Conservation (phyloP, 441 rosid species). For the Manihot esculenta region DNA sequence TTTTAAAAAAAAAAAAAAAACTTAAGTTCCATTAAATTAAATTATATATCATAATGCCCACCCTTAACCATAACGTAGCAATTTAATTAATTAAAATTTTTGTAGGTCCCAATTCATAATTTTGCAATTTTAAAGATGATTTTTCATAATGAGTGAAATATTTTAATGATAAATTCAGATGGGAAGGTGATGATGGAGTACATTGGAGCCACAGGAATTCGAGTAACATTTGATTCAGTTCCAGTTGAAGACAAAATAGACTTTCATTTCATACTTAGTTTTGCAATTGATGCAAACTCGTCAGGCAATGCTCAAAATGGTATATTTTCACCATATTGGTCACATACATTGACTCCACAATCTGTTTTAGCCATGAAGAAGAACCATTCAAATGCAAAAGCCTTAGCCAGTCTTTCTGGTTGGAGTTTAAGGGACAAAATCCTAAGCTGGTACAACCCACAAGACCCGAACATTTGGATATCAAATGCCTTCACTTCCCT, state of each 20-base stretch:
- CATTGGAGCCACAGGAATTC: constrained; percentile 50
- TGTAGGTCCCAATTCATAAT: no score
- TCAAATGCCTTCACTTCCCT: constrained; percentile 49
- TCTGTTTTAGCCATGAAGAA: constrained; percentile 34
- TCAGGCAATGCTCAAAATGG: constrained; percentile 46
- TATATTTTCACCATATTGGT: constrained; percentile 45
- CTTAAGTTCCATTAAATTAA: no score
- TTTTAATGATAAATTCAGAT: constrained; percentile 19
- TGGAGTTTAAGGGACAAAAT: constrained; percentile 42
- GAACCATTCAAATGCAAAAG: constrained; percentile 42
- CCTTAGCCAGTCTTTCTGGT: constrained; percentile 50
- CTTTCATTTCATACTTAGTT: constrained; percentile 49
- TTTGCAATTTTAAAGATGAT: no score
- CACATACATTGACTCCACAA: constrained; percentile 30
- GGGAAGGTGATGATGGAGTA: constrained; percentile 69
- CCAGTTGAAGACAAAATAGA: constrained; percentile 39
- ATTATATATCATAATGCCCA: no score
- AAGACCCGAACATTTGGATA: constrained; percentile 40
- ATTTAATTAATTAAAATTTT: no score
- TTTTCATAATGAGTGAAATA: no score
- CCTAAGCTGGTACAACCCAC: constrained; percentile 45
- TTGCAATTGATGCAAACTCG: constrained; percentile 46
- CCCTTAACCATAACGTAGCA: no score
- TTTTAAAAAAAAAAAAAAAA: no score
- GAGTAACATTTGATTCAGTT: constrained; percentile 36